Conservation (phyloP, 2,329 filamentous ascomycete genomes). For the Neonectria sp. region DNA sequence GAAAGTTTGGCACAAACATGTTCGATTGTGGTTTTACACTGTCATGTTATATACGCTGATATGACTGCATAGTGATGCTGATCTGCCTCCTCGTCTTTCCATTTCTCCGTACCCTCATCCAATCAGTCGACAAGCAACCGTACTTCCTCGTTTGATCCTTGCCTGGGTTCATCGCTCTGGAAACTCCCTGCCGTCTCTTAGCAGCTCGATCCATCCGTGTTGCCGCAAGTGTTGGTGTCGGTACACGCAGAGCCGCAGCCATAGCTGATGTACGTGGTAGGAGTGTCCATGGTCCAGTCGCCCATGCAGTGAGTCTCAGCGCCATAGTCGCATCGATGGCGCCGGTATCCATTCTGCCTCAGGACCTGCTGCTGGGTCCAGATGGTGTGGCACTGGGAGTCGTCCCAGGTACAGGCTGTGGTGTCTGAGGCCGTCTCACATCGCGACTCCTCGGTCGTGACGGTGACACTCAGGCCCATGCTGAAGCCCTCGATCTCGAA, state of each 20-base stretch:
- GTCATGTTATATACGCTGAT: too few species aligned
- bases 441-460: neutral
- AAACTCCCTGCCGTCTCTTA: too few species aligned
- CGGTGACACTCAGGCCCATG: neutral
- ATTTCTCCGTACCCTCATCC: too few species aligned
- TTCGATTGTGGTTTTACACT: too few species aligned
- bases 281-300: slow-evolving; percentile 18
- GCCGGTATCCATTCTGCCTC: slow-evolving; percentile 18
- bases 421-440: slow-evolving; percentile 4
- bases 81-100: too few species aligned
- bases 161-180: neutral
- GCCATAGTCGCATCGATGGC: slow-evolving; percentile 15
- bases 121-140: too few species aligned
- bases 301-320: slow-evolving; percentile 13
- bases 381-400: slow-evolving; percentile 12
- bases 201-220: slow-evolving; percentile 1
- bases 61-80: too few species aligned
- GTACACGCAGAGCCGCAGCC: slow-evolving; percentile 16
- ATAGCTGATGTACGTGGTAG: slow-evolving; percentile 17
- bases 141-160: too few species aligned
- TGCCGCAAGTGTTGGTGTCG: neutral
- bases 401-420: slow-evolving; percentile 16
- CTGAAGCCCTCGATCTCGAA: neutral
- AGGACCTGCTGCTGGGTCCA: slow-evolving; percentile 25
- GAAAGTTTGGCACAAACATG: too few species aligned